phyloP scores from a whole-genome alignment of 306 rosid genomes.

The Leucaena leucocephala region DNA sequence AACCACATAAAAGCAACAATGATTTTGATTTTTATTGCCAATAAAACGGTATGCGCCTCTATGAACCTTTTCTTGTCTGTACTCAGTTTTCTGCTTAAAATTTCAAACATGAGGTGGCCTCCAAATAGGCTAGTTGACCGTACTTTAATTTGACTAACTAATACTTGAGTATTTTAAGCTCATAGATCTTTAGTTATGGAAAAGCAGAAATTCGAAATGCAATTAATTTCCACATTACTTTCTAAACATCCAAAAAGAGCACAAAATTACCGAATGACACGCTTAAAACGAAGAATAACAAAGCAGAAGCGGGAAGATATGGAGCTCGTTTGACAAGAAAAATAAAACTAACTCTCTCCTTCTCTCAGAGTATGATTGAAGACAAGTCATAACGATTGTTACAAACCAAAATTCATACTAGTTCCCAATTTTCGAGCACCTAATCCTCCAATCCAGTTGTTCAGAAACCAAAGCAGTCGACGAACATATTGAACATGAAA shows the following conservation, averaged over 20 bases:
- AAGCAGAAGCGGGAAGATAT: not conserved
- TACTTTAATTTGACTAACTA: not conserved
- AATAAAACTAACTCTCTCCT: not conserved
- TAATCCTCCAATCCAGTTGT: not conserved
- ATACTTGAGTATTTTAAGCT: not conserved
- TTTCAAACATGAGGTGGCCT: not conserved
- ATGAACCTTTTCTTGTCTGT: not conserved
- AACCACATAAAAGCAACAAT: not conserved
- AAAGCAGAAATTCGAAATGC: not conserved
- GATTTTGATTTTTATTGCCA: not conserved
- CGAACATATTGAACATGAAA: not conserved
- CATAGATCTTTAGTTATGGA: not conserved
- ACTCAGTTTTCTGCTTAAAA: not conserved
- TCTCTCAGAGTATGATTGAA: not conserved
- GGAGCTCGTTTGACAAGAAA: not conserved
- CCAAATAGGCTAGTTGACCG: not conserved
- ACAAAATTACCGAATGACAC: not conserved
- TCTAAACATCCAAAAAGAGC: not conserved
- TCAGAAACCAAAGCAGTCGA: slow-evolving; percentile 3
- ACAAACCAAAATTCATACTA: too few relatives aligned
- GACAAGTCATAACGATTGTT: not conserved
- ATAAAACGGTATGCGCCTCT: not conserved
- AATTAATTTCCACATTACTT: not conserved
- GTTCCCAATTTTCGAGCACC: not conserved
- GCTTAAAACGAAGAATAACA: not conserved